Evolutionary conservation across 2,329 filamentous ascomycete genomes (phyloP), one percentile per base, ranked within the genome.

Genomic region (Penicillium digitatum): DNA sequence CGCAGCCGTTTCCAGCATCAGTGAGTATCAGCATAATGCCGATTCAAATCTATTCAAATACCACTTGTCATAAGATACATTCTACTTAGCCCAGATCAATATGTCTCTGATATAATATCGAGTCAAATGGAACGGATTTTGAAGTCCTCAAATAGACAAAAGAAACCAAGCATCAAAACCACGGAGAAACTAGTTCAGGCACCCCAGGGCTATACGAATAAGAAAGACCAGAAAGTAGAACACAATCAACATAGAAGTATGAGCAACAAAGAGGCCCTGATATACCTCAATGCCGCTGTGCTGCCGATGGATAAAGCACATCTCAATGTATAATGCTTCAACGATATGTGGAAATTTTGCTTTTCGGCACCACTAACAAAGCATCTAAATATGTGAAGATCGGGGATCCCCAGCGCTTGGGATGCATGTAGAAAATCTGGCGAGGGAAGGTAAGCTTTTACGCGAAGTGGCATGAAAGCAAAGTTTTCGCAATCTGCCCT

Each of bases 1-100:
- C 63, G 62, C 62, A 59, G 57, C 62, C 63, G 63, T 65, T 65
- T 64, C 62, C 64, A 61, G 63, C 62, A 65, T 64, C 56, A 57
- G 60, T 64, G 61, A 63, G 62, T 62, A 64, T 64, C 55, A 62
- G 57, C 59, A 53, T 63, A 61, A 65, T 64, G 59, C 61, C 52
- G 58, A 57, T 63, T 61, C 22, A 52, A 55, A 18, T 45, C 22
- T 35, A 59, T 52, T 34, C 20, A 48, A 42, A 45, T 38, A 22
- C 32, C 38, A 32, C n/a, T 54, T 18, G 24, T 26, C 16, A 26
- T 38, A 20, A 32, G 43, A 24, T 45, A 18, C 16, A 32, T 24
- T 10, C 9, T 32, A 24, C 29, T 29, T 27, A 18, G 24, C 22
- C 8, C 2, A 26, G 22, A 11, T 27, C 10, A 18, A 18, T 20